These are phyloP conservation scores for Platismatia glauca DNA, from an alignment of 495 filamentous ascomycete species.

Conservation along the genomic window DNA sequence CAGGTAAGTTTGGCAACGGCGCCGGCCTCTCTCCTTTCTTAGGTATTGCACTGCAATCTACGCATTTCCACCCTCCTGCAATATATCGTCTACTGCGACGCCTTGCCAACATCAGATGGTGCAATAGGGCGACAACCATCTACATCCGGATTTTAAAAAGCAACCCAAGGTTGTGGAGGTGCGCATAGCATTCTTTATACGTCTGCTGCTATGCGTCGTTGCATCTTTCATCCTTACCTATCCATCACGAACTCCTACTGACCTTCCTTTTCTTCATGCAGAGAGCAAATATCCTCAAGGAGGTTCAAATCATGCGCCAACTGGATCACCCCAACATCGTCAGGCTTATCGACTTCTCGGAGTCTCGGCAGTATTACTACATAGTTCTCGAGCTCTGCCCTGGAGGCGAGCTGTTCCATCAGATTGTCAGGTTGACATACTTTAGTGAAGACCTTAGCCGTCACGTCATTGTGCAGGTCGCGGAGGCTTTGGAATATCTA, in stretches of 20 bases:
- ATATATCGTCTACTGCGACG: slow-evolving; percentile 20
- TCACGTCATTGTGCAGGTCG: slow-evolving; percentile 90
- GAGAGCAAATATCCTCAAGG: slow-evolving; percentile 95
- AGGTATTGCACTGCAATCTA: slow-evolving; percentile 23
- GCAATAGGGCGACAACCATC: slow-evolving; percentile 68
- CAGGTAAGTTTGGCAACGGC: slow-evolving; percentile 63
- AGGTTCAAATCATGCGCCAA: slow-evolving; percentile 97
- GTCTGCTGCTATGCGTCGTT: slow-evolving; percentile 29
- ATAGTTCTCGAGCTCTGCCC: slow-evolving; percentile 93
- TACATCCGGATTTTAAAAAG: slow-evolving; percentile 94
- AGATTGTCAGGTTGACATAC: slow-evolving; percentile 96
- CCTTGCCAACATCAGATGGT: slow-evolving; percentile 33
- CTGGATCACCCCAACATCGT: slow-evolving; percentile 93
- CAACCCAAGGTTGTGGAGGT: slow-evolving; percentile 93
- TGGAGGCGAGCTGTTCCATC: slow-evolving; percentile 94
- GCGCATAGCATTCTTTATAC: slow-evolving; percentile 45
- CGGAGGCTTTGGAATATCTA: slow-evolving; percentile 84
- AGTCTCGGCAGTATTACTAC: slow-evolving; percentile 92
- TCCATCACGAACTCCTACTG: slow-evolving; percentile 2
- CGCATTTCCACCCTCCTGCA: slow-evolving; percentile 21
- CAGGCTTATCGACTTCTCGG: slow-evolving; percentile 85
- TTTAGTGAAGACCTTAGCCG: slow-evolving; percentile 93
- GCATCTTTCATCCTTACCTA: slow-evolving; percentile 16
- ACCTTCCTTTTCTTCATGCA: slow-evolving; percentile 31
- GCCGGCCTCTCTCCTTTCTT: slow-evolving; percentile 22